A percentile compares a stretch with the other conserved stretches of the same genome.
phyloP scores from a whole-genome alignment of 805 yeast species.

The Nakazawaea peltata region DNA sequence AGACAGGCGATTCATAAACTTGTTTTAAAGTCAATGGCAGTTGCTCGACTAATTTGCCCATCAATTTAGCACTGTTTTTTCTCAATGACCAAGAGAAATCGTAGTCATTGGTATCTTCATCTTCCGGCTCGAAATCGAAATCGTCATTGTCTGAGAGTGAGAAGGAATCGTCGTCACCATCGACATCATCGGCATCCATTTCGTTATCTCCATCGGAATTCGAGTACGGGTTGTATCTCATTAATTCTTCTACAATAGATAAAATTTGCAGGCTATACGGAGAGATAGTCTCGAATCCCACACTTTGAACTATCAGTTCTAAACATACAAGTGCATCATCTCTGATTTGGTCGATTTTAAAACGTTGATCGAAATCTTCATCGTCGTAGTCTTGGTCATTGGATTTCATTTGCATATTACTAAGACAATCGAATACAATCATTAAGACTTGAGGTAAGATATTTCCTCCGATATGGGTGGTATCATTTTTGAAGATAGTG shows the following conservation, averaged over 20 bases:
- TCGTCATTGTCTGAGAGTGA: conserved; percentile 23
- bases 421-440: conserved; percentile 17
- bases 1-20: conserved; percentile 22
- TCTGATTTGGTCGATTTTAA: conserved; percentile 37
- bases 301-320: conserved; percentile 28
- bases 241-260: conserved; percentile 21
- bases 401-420: conserved; percentile 1
- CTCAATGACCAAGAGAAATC: conserved; percentile 61
- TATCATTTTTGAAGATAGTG: conserved; percentile 7
- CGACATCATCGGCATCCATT: conserved; percentile 24
- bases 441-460: conserved; percentile 3
- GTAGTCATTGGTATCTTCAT: conserved; percentile 26
- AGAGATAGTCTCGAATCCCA: conserved; percentile 26
- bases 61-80: conserved; percentile 37
- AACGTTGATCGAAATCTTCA: conserved; percentile 35
- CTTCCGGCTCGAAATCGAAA: conserved; percentile 31
- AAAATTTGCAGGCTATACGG: conserved; percentile 21
- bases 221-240: conserved; percentile 38
- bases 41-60: conserved; percentile 27
- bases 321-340: conserved; percentile 39
- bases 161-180: conserved; percentile 30
- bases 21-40: conserved; percentile 28
- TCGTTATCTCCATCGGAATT: conserved; percentile 10
- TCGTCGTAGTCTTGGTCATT: conserved; percentile 16
- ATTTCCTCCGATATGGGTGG: conserved; percentile 4